Evolutionary conservation across 179 eudicot species (phyloP).

Genomic region (Drosera spatulata): DNA sequence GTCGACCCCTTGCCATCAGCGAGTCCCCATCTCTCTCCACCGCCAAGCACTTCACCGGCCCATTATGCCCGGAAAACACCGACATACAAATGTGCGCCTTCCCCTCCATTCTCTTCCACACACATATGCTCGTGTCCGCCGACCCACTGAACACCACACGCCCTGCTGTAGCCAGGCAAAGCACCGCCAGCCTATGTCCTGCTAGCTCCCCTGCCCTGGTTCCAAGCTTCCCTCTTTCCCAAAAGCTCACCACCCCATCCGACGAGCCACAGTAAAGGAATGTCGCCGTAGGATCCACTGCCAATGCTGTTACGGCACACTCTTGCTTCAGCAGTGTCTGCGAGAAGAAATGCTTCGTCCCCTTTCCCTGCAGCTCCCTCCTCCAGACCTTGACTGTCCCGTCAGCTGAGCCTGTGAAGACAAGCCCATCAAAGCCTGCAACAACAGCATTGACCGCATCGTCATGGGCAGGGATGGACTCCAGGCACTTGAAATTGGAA

Average conservation of each 20-base stretch:
- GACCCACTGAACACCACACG: slow-evolving; percentile 65
- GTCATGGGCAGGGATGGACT: slow-evolving; percentile 67
- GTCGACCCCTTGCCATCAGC: slow-evolving; percentile 6
- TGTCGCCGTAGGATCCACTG: slow-evolving; percentile 28
- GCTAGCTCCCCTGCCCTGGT: slow-evolving; percentile 29
- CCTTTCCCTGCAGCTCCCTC: slow-evolving; percentile 58
- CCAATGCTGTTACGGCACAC: slow-evolving; percentile 62
- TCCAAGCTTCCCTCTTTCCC: slow-evolving; percentile 36
- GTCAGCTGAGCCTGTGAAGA: slow-evolving; percentile 79
- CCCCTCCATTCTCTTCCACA: slow-evolving; percentile 41
- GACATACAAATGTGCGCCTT: slow-evolving; percentile 27
- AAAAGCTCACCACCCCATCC: slow-evolving; percentile 53
- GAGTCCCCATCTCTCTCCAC: slow-evolving; percentile 29
- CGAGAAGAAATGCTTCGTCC: slow-evolving; percentile 69
- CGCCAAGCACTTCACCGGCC: slow-evolving; percentile 68
- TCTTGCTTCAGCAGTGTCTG: slow-evolving; percentile 59
- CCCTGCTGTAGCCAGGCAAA: slow-evolving; percentile 55
- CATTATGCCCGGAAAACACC: slow-evolving; percentile 43
- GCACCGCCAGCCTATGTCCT: slow-evolving; percentile 60
- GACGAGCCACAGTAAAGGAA: slow-evolving; percentile 63
- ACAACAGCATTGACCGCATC: slow-evolving; percentile 77
- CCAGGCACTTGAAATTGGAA: slow-evolving; percentile 58
- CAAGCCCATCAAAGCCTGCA: slow-evolving; percentile 56
- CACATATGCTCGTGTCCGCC: slow-evolving; percentile 60
- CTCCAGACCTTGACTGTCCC: slow-evolving; percentile 71